Evolutionary conservation across 2,329 filamentous ascomycete species (phyloP).

Genomic region (Septoria linicola): DNA sequence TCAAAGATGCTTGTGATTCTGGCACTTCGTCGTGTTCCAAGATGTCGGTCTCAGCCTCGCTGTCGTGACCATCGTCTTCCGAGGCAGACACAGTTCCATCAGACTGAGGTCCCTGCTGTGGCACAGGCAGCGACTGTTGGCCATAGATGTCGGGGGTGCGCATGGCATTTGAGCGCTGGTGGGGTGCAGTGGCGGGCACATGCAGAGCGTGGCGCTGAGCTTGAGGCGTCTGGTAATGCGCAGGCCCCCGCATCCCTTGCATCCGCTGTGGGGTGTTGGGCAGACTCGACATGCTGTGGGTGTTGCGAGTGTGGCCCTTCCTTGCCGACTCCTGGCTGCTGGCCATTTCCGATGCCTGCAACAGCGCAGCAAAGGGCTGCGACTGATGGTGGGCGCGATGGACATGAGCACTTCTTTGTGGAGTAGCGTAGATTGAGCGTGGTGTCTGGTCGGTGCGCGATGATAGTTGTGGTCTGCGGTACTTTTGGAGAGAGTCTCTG

Average conservation of each 20-base stretch:
- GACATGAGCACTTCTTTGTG: constrained; percentile 50
- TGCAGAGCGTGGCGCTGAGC: constrained; percentile 27
- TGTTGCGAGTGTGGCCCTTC: constrained; percentile 68
- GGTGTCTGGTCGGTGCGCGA: constrained; percentile 37
- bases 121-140: constrained; percentile 27
- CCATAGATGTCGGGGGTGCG: constrained; percentile 40
- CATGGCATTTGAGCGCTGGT: constrained; percentile 44
- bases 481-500: constrained; percentile 79
- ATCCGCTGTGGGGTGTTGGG: constrained; percentile 69
- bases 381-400: constrained; percentile 39
- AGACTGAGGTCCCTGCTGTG: constrained; percentile 22
- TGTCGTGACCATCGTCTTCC: constrained; percentile 47
- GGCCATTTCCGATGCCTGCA: constrained; percentile 72
- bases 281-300: constrained; percentile 81
- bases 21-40: constrained; percentile 64
- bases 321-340: constrained; percentile 63
- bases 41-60: constrained; percentile 58
- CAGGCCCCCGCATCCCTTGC: constrained; percentile 53
- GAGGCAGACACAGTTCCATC: constrained; percentile 74
- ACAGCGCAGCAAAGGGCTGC: constrained; percentile 67
- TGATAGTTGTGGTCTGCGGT: constrained; percentile 56
- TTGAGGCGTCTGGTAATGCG: constrained; percentile 39
- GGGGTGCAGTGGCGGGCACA: constrained; percentile 53
- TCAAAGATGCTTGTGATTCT: constrained; percentile 75
- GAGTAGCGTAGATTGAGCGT: constrained; percentile 47